Evolutionary conservation across 257 asterid genomes (phyloP).

Genomic region (Anisodus tanguticus): DNA sequence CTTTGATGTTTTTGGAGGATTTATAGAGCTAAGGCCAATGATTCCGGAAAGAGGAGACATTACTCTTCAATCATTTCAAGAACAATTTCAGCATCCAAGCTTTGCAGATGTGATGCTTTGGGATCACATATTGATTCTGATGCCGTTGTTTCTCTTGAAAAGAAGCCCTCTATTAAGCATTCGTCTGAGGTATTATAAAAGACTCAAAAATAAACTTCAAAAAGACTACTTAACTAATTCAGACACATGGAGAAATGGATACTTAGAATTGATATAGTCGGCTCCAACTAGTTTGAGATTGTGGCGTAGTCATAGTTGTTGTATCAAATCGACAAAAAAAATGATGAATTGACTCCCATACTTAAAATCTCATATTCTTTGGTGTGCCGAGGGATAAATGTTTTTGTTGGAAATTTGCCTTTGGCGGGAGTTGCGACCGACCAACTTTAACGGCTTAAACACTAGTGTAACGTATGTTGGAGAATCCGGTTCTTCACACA

Average conservation of each 20-base stretch:
- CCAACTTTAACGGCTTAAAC: too few relatives aligned
- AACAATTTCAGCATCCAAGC: slow-evolving; percentile 48
- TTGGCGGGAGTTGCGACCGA: too few relatives aligned
- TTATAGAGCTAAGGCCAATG: slow-evolving; percentile 55
- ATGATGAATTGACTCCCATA: background rate
- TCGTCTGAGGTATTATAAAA: slow-evolving; percentile 41
- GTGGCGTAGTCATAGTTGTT: background rate
- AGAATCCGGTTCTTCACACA: too few relatives aligned
- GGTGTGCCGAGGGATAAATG: background rate
- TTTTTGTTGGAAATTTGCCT: too few relatives aligned
- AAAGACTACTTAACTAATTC: too few relatives aligned
- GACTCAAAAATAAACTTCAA: too few relatives aligned
- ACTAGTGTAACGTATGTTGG: too few relatives aligned
- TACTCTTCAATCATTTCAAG: slow-evolving; percentile 42
- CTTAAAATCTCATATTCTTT: background rate
- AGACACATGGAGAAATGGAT: background rate
- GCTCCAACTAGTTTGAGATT: background rate
- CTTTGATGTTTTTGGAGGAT: slow-evolving; percentile 31
- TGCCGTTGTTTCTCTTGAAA: slow-evolving; percentile 35
- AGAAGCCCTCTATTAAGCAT: slow-evolving; percentile 42
- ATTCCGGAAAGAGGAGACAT: slow-evolving; percentile 52
- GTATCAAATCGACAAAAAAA: background rate
- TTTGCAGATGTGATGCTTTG: slow-evolving; percentile 27
- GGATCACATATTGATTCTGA: slow-evolving; percentile 40
- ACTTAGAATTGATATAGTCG: background rate